These are phyloP conservation scores for Starmerella khaoyaiensis DNA, from an alignment of 805 yeast species.

Conservation along the genomic window DNA sequence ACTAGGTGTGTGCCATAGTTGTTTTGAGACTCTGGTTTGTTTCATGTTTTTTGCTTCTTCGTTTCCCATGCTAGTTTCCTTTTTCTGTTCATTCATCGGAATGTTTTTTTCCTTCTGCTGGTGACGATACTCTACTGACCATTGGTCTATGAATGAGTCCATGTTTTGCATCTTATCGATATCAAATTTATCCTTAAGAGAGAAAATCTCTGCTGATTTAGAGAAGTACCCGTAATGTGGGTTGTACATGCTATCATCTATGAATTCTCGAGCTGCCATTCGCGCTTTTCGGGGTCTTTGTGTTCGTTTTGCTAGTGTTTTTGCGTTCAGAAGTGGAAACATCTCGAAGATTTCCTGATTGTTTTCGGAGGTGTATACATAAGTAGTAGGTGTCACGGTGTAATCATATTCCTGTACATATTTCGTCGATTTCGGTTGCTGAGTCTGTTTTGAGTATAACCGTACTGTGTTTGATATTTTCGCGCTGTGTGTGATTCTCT, in stretches of 20 bases:
- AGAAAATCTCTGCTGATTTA: conserved; percentile 63
- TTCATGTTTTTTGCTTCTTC: conserved; percentile 8
- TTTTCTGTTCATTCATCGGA: not conserved
- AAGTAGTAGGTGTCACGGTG: conserved; percentile 27
- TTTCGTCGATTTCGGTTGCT: not conserved
- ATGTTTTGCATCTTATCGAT: conserved; percentile 44
- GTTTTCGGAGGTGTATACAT: conserved; percentile 26
- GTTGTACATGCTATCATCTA: conserved; percentile 73
- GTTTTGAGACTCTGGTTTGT: conserved; percentile 26
- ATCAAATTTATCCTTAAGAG: conserved; percentile 51
- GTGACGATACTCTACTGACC: conserved; percentile 46
- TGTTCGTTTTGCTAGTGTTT: conserved; percentile 28
- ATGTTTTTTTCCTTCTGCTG: conserved; percentile 5
- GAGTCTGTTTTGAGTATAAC: not conserved
- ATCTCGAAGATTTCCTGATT: conserved; percentile 31
- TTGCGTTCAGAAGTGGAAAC: conserved; percentile 34
- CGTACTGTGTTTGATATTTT: not conserved
- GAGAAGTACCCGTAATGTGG: conserved; percentile 74
- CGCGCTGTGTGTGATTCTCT: too few relatives aligned
- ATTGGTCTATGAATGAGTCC: conserved; percentile 55
- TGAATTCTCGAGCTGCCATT: conserved; percentile 68
- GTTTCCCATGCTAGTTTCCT: conserved; percentile 1
- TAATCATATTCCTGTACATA: conserved; percentile 27
- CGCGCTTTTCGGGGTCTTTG: conserved; percentile 48
- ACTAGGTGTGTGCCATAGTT: conserved; percentile 83